These are phyloP conservation scores for Nicotiana attenuata DNA, from an alignment of 257 asterid genomes.

Conservation along the genomic window DNA sequence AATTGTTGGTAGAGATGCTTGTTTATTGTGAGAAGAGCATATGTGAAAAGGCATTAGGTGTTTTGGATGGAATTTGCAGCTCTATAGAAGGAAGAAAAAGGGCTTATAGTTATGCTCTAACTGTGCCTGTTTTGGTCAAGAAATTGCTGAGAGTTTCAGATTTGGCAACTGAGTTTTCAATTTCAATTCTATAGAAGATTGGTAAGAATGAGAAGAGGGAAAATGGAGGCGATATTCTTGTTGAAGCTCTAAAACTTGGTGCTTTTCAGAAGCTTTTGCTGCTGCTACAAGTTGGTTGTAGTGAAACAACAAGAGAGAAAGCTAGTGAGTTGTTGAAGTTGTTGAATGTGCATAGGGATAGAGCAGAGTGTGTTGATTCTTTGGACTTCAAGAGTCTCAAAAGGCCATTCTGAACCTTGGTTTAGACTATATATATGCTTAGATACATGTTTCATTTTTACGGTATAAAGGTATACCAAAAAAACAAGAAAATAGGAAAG, in stretches of 20 bases:
- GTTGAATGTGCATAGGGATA: constrained; percentile 30
- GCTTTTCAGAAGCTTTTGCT: constrained; percentile 50
- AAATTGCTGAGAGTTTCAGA: constrained; percentile 46
- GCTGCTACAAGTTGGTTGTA: constrained; percentile 44
- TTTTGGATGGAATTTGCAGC: constrained; percentile 42
- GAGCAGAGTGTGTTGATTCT: constrained; percentile 39
- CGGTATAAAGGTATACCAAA: background rate
- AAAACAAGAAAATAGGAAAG: background rate
- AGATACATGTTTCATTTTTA: background rate
- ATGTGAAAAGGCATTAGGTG: constrained; percentile 50
- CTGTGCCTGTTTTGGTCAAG: constrained; percentile 46
- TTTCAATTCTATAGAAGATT: constrained; percentile 41
- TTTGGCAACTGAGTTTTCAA: constrained; percentile 41
- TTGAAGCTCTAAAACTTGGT: constrained; percentile 41
- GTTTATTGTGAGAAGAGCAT: constrained; percentile 43
- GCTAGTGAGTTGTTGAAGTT: constrained; percentile 40
- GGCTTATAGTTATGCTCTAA: constrained; percentile 30
- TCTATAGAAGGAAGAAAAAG: constrained; percentile 31
- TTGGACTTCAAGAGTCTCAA: constrained; percentile 42
- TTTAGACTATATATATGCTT: background rate
- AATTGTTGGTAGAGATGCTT: constrained; percentile 26
- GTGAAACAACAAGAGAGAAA: constrained; percentile 43
- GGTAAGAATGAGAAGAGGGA: constrained; percentile 5
- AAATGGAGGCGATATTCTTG: constrained; percentile 4
- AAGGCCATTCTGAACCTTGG: constrained; percentile 30